phyloP scores from a whole-genome alignment of 2,329 filamentous ascomycete genomes.

The Calonectria hawksworthii region DNA sequence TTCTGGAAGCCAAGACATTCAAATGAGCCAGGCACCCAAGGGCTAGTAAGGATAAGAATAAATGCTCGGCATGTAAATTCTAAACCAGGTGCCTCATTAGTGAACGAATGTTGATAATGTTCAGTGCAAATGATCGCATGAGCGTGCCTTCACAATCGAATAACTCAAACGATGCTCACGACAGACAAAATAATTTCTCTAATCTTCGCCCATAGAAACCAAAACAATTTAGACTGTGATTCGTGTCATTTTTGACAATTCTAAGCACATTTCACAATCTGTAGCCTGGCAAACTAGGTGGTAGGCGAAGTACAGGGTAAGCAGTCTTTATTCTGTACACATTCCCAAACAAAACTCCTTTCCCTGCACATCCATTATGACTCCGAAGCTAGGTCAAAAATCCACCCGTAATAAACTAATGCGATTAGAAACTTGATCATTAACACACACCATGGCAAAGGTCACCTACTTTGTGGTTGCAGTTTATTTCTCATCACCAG shows the following conservation, averaged over 20 bases:
- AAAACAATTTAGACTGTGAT: not conserved
- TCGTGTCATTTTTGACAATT: not conserved
- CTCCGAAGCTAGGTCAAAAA: not conserved
- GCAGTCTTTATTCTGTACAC: not conserved
- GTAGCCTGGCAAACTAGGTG: not conserved
- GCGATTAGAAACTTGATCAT: not conserved
- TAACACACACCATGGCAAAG: not conserved
- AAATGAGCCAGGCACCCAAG: no score
- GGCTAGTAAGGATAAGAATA: no score
- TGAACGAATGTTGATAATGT: rapidly evolving
- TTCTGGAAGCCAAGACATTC: not conserved
- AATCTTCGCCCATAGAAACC: not conserved
- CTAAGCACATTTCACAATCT: not conserved
- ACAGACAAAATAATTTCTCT: no score
- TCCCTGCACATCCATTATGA: not conserved
- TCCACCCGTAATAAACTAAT: not conserved
- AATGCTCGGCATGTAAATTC: no score
- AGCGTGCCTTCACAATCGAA: no score
- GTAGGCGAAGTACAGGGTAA: not conserved
- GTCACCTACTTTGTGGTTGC: not conserved
- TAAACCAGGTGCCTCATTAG: no score
- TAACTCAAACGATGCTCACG: no score
- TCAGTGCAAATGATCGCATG: no score
- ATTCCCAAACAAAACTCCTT: not conserved
- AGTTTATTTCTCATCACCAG: not conserved